These are phyloP conservation scores for Cairneyella variabilis DNA, from an alignment of 495 filamentous ascomycete species.

Conservation along the genomic window DNA sequence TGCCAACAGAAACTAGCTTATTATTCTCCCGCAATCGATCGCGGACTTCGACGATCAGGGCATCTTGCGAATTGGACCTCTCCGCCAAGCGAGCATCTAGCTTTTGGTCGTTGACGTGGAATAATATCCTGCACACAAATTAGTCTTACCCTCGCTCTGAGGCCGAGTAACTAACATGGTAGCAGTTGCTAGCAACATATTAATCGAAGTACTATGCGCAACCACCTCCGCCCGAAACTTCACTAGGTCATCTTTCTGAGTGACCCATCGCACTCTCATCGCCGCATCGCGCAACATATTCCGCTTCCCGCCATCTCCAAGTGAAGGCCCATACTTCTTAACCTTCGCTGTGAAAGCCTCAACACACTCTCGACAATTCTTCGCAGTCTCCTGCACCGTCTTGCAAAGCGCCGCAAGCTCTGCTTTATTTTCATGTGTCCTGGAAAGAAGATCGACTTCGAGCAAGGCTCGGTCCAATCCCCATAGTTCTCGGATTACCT, in stretches of 20 bases:
- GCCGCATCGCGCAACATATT: constrained; percentile 13
- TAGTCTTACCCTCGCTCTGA: neutral
- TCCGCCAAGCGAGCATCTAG: neutral
- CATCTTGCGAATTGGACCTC: neutral
- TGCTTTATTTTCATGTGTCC: neutral
- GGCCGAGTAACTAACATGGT: constrained; percentile 21
- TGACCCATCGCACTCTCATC: constrained; percentile 31
- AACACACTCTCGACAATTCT: constrained; percentile 1
- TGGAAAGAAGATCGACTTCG: constrained; percentile 27
- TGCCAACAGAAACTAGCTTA: neutral
- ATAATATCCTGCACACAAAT: neutral
- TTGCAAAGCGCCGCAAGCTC: constrained; percentile 6
- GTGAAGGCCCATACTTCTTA: constrained; percentile 1
- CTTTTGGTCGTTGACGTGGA: neutral
- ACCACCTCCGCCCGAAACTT: constrained; percentile 30
- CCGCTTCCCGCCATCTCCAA: neutral
- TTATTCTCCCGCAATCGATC: neutral
- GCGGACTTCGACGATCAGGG: neutral
- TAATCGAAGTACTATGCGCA: constrained; percentile 29
- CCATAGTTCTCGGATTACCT: constrained; percentile 27
- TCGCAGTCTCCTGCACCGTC: neutral
- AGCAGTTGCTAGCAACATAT: constrained; percentile 31
- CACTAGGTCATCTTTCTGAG: constrained; percentile 29
- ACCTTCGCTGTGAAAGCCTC: constrained; percentile 1
- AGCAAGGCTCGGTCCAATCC: constrained; percentile 29